These are phyloP conservation scores for Sistotremastrum niveocremeum DNA, from an alignment of 768 basidiomycete species.

Conservation along the genomic window DNA sequence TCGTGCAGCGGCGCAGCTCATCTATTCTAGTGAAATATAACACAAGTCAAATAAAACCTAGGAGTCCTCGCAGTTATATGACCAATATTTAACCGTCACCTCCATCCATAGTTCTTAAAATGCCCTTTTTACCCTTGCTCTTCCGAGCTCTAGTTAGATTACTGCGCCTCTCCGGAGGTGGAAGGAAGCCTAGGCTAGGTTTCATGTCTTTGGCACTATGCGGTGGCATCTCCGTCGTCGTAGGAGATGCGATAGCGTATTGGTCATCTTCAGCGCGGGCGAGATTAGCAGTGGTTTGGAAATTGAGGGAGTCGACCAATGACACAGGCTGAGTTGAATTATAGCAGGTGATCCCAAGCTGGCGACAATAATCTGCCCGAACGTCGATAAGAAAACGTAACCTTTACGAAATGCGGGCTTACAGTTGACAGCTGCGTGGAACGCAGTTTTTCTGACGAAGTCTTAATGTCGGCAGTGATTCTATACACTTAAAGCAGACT, in stretches of 20 bases:
- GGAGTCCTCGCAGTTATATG: no score
- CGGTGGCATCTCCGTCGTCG: not conserved
- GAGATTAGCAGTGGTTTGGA: conserved; percentile 8
- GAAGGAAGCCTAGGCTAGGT: conserved; percentile 33
- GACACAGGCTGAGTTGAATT: conserved; percentile 46
- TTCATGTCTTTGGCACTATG: conserved; percentile 6
- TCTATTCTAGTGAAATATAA: not conserved
- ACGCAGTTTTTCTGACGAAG: conserved; percentile 44
- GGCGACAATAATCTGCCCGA: conserved; percentile 37
- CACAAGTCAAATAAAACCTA: not conserved
- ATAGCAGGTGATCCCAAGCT: conserved; percentile 51
- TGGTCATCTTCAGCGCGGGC: not conserved
- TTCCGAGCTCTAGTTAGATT: conserved; percentile 15
- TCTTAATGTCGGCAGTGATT: no score
- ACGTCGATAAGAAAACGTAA: no score
- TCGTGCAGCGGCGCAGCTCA: not conserved
- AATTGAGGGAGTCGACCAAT: conserved; percentile 21
- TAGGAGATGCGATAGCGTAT: conserved; percentile 2
- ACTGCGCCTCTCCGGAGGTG: conserved; percentile 25
- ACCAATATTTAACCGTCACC: not conserved
- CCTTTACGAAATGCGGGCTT: no score
- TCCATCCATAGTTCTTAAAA: conserved; percentile 17
- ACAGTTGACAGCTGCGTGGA: conserved; percentile 60
- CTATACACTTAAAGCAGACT: no score
- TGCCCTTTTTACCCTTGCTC: conserved; percentile 22